Percentiles rank a stretch among this genome's conserved stretches.
phyloP scores from a whole-genome alignment of 192 early-diverging fungal genomes.

The Coemansia sp. region DNA sequence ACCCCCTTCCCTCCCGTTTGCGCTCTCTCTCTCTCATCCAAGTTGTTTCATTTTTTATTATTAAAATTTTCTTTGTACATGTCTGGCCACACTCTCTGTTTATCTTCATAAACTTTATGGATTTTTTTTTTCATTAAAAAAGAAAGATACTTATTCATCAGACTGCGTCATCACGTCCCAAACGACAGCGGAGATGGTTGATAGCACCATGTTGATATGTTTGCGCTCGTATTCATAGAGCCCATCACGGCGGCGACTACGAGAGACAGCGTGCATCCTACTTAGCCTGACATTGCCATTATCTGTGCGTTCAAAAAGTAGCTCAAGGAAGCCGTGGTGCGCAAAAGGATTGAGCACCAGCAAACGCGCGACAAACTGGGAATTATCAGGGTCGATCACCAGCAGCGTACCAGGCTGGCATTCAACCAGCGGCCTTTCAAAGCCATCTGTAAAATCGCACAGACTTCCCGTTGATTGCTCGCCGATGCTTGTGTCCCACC shows the following conservation, averaged over 20 bases:
- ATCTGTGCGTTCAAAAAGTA: constrained; percentile 40
- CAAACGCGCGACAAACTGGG: constrained; percentile 33
- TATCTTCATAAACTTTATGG: neutral
- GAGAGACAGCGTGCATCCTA: constrained; percentile 35
- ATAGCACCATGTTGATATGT: constrained; percentile 50
- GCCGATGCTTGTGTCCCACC: neutral
- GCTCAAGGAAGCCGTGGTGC: constrained; percentile 41
- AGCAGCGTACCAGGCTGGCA: constrained; percentile 37
- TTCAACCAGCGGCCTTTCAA: constrained; percentile 37
- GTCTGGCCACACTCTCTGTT: neutral
- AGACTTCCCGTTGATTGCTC: neutral
- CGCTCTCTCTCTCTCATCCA: neutral
- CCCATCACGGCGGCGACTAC: constrained; percentile 33
- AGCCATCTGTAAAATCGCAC: constrained; percentile 15
- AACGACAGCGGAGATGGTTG: constrained; percentile 48
- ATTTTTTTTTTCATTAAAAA: neutral
- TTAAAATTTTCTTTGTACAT: neutral
- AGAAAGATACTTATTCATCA: constrained; percentile 1
- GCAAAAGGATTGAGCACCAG: constrained; percentile 52
- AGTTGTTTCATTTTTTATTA: neutral
- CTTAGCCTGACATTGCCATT: constrained; percentile 19
- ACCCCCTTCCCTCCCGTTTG: neutral
- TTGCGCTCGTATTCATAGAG: constrained; percentile 55
- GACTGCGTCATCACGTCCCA: constrained; percentile 41
- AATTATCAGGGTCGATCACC: constrained; percentile 37